These are phyloP conservation scores for Alternaria angustiovoidea DNA, from an alignment of 2,329 filamentous ascomycete species.

Conservation along the genomic window DNA sequence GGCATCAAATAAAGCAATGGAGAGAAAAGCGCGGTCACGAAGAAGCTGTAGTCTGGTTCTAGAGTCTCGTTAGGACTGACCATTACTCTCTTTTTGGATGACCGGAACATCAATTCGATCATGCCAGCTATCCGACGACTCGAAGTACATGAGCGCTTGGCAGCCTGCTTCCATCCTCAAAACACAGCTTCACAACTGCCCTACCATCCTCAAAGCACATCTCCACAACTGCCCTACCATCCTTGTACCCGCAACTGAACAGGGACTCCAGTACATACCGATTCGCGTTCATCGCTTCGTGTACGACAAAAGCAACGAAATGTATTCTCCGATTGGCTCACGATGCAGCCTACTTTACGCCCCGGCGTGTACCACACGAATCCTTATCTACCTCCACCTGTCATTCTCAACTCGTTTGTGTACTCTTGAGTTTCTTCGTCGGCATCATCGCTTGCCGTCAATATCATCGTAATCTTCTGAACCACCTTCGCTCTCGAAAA, in stretches of 20 bases:
- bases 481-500: not conserved
- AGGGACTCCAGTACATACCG: not conserved
- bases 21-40: not conserved
- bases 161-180: not conserved
- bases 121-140: not conserved
- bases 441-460: not conserved
- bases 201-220: not conserved
- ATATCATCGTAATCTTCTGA: not conserved
- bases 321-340: not conserved
- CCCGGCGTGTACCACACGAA: not conserved
- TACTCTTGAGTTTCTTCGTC: not conserved
- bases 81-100: not conserved
- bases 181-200: not conserved
- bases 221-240: not conserved
- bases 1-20: not conserved
- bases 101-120: not conserved
- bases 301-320: not conserved
- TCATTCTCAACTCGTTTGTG: not conserved
- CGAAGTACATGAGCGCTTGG: not conserved
- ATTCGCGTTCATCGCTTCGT: not conserved
- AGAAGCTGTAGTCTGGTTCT: conserved; percentile 1
- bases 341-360: not conserved
- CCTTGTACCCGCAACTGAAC: not conserved
- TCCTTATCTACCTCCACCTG: not conserved
- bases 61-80: not conserved